phyloP scores from a whole-genome alignment of 2,329 filamentous ascomycete genomes.

The Ophiostoma sp. region DNA sequence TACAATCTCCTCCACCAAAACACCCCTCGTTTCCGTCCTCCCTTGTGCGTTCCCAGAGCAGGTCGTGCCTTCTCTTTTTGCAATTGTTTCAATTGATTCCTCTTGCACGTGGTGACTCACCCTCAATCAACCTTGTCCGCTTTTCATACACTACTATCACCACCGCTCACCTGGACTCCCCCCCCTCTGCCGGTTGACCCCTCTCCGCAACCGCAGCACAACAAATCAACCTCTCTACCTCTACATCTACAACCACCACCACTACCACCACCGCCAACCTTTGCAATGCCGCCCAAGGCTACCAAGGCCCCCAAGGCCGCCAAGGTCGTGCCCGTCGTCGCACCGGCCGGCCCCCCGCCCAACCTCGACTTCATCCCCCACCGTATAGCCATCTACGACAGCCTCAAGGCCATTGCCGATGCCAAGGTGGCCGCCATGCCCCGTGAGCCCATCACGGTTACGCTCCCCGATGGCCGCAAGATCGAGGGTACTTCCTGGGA shows the following conservation, averaged over 20 bases:
- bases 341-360: slow-evolving; percentile 37
- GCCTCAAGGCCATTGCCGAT: slow-evolving; percentile 77
- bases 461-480: slow-evolving; percentile 65
- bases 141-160: neutral
- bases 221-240: neutral
- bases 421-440: slow-evolving; percentile 67
- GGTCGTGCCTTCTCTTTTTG: neutral
- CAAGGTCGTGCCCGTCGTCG: slow-evolving; percentile 27
- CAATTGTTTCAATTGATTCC: neutral
- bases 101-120: slow-evolving; percentile 15
- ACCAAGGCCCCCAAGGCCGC: slow-evolving; percentile 25
- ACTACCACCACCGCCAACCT: neutral
- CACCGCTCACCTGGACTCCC: neutral
- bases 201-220: slow-evolving; percentile 7
- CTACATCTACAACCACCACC: neutral
- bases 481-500: slow-evolving; percentile 79
- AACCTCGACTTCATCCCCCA: slow-evolving; percentile 71
- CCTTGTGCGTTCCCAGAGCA: neutral
- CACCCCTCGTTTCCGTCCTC: slow-evolving; percentile 2
- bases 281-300: slow-evolving; percentile 19
- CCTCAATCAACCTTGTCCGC: neutral
- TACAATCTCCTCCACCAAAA: neutral
- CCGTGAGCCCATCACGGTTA: slow-evolving; percentile 68
- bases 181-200: slow-evolving; percentile 6
- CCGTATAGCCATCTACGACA: slow-evolving; percentile 81